These are phyloP conservation scores for Backusella circina DNA, from an alignment of 192 early-diverging fungal species.

Conservation along the genomic window DNA sequence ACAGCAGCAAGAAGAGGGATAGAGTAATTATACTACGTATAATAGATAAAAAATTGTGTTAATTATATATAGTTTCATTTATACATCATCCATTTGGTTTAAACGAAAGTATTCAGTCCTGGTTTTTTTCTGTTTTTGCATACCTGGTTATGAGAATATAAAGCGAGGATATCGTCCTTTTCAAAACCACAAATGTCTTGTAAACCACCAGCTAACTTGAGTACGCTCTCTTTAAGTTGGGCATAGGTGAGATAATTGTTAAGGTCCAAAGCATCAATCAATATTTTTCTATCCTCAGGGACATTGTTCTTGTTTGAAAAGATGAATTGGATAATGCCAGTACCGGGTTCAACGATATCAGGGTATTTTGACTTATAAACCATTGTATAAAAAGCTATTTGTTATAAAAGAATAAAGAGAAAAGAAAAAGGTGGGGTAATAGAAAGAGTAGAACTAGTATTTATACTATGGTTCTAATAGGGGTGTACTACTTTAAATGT, in stretches of 20 bases:
- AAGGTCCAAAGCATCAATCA: slow-evolving; percentile 37
- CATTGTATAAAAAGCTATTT: neutral
- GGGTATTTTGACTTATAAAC: slow-evolving; percentile 36
- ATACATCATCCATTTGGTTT: neutral
- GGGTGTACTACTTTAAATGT: neutral
- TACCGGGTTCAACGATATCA: slow-evolving; percentile 37
- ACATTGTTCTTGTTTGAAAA: slow-evolving; percentile 37
- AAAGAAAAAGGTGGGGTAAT: neutral
- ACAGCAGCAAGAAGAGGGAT: slow-evolving; percentile 25
- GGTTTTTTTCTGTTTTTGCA: neutral
- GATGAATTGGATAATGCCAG: slow-evolving; percentile 38
- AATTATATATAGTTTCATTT: neutral
- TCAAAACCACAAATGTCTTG: slow-evolving; percentile 22
- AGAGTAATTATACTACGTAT: slow-evolving; percentile 31
- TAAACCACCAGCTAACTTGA: slow-evolving; percentile 23
- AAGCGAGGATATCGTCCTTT: slow-evolving; percentile 12
- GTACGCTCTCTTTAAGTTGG: slow-evolving; percentile 12
- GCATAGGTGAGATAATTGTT: slow-evolving; percentile 33
- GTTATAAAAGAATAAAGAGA: neutral
- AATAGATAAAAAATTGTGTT: neutral
- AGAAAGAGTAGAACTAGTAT: neutral
- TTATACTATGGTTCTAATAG: neutral
- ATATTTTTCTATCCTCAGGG: slow-evolving; percentile 31
- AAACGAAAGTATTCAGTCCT: neutral
- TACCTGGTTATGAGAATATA: slow-evolving; percentile 28